These are phyloP conservation scores for Cephalotrichum gorgonifer DNA, from an alignment of 2,329 filamentous ascomycete genomes.

Conservation along the genomic window DNA sequence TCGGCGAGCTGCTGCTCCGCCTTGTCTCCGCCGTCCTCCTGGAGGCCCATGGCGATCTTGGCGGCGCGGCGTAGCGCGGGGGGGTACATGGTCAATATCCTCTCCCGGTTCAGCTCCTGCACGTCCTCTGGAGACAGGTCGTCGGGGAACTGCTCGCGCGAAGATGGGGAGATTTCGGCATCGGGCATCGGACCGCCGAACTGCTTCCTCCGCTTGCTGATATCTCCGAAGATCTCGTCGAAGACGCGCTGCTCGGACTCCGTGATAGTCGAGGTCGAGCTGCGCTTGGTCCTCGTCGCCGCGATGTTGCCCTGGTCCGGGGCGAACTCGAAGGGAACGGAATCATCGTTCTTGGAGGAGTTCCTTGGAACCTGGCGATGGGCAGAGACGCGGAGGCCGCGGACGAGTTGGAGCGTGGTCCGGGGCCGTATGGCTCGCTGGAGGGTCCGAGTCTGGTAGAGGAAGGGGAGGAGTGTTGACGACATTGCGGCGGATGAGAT, in stretches of 20 bases:
- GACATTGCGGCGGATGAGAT: not conserved
- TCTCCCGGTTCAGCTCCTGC: conserved; percentile 14
- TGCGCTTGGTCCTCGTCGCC: conserved; percentile 7
- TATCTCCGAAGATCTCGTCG: conserved; percentile 41
- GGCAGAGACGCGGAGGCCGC: not conserved
- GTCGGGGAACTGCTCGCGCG: not conserved
- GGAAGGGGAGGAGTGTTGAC: conserved; percentile 49
- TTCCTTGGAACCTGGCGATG: not conserved
- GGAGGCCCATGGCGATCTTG: conserved; percentile 26
- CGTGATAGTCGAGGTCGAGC: conserved; percentile 41
- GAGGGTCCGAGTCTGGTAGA: conserved; percentile 61
- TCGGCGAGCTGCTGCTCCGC: not conserved
- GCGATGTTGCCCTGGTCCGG: conserved; percentile 13
- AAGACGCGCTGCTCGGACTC: conserved; percentile 48
- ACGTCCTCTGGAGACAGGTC: not conserved
- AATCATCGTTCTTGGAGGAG: conserved; percentile 16
- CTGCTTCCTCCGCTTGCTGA: conserved; percentile 11
- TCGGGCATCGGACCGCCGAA: not conserved
- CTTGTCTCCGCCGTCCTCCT: conserved; percentile 17
- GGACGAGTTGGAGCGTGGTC: not conserved
- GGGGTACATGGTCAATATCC: conserved; percentile 26
- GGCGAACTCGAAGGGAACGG: conserved; percentile 44
- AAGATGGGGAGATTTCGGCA: not conserved
- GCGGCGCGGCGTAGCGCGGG: conserved; percentile 26
- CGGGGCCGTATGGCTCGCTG: conserved; percentile 4